Conservation (phyloP, 2,329 filamentous ascomycete genomes). For the Dendrostoma leiphaemia region DNA sequence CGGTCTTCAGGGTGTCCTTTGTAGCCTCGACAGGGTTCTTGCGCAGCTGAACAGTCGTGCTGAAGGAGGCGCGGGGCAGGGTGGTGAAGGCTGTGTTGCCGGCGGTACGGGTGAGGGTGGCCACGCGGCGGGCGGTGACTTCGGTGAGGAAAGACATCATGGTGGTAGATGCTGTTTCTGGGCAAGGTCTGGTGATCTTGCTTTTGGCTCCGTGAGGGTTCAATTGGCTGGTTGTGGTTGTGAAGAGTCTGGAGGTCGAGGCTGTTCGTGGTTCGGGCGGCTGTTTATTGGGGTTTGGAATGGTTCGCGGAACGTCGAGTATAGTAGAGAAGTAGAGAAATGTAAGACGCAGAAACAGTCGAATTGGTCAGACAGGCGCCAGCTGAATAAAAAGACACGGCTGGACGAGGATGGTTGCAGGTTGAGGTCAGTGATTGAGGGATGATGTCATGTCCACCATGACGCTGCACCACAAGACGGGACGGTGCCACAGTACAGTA, state of each 20-base stretch:
- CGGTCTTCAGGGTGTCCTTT: conserved; percentile 59
- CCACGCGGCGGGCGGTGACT: conserved; percentile 41
- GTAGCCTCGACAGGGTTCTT: conserved; percentile 53
- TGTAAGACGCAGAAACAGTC: not conserved
- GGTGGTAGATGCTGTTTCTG: conserved; percentile 11
- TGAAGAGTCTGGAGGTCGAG: conserved; percentile 5
- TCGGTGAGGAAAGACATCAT: conserved; percentile 56
- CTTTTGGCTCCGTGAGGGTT: not conserved
- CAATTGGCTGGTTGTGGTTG: conserved; percentile 6
- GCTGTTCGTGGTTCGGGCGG: no score
- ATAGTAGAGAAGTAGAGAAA: not conserved
- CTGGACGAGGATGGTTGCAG: not conserved
- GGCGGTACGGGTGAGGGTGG: conserved; percentile 35
- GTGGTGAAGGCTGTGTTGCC: conserved; percentile 31
- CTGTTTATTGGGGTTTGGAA: conserved; percentile 4
- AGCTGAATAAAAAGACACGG: not conserved
- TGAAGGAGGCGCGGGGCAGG: conserved; percentile 46
- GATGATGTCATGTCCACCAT: conserved; percentile 12
- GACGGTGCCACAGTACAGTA: no score
- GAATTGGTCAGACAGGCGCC: not conserved
- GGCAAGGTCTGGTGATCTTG: conserved; percentile 1
- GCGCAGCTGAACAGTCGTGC: conserved; percentile 40
- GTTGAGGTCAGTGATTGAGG: not conserved
- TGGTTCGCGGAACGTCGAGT: conserved; percentile 7
- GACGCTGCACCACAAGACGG: conserved; percentile 1